Percentiles rank a stretch among this genome's conserved stretches.
phyloP scores from a whole-genome alignment of 148 eudicot species.

The Rhododendron ovatum region DNA sequence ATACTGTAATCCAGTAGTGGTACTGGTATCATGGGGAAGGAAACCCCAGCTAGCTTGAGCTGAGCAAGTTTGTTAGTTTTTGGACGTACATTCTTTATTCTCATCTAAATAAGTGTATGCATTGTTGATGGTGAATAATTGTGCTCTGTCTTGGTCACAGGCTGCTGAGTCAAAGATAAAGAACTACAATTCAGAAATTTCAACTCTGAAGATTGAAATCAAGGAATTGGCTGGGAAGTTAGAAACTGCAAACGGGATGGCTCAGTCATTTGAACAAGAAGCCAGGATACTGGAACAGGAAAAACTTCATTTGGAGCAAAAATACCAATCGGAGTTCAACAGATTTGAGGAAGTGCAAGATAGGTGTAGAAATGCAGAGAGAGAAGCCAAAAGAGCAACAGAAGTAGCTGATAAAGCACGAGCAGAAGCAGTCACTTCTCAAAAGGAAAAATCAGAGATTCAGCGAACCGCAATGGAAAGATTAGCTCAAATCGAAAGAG shows the following conservation, averaged over 20 bases:
- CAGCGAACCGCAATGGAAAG: constrained; percentile 79
- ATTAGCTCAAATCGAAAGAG: constrained; percentile 68
- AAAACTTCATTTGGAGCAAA: constrained; percentile 71
- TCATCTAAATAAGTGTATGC: background rate
- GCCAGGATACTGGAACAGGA: constrained; percentile 74
- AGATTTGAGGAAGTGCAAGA: constrained; percentile 81
- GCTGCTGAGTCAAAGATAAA: constrained; percentile 70
- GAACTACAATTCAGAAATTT: constrained; percentile 51
- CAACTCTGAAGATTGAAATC: constrained; percentile 41
- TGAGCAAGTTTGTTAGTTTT: background rate
- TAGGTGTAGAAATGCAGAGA: constrained; percentile 77
- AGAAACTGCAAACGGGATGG: constrained; percentile 46
- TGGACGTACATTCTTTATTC: background rate
- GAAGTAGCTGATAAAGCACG: constrained; percentile 82
- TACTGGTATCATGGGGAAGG: background rate
- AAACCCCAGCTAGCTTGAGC: background rate
- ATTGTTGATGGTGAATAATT: background rate
- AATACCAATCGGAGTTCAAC: constrained; percentile 60
- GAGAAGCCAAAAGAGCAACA: constrained; percentile 78
- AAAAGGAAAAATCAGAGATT: constrained; percentile 60
- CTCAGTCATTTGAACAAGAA: constrained; percentile 77
- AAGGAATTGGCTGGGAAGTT: constrained; percentile 56
- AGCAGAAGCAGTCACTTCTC: constrained; percentile 69
- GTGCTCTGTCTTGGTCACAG: constrained; percentile 26
- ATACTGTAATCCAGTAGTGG: background rate